Conservation (phyloP, 257 asterid genomes). For the Solanum habrochaites region DNA sequence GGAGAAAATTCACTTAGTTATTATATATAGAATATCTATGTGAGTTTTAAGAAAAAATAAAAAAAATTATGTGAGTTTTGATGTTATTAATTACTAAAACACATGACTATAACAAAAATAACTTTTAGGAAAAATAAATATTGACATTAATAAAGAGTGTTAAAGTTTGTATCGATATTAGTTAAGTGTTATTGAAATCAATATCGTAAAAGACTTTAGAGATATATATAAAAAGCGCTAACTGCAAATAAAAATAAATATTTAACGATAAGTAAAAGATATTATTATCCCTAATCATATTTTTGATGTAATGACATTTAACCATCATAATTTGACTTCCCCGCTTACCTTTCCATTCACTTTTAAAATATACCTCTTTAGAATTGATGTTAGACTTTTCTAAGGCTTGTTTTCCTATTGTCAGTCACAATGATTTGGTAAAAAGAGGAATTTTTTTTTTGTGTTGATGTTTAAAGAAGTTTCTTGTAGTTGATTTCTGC, state of each 20-base stretch:
- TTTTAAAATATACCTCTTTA: neutral
- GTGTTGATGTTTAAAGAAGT: too few species aligned
- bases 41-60: neutral
- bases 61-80: neutral
- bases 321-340: neutral
- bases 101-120: fast-evolving
- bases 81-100: neutral
- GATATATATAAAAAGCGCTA: too few species aligned
- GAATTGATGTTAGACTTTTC: neutral
- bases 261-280: too few species aligned
- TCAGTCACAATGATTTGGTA: too few species aligned
- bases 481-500: too few species aligned
- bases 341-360: neutral
- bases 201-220: fast-evolving
- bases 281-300: too few species aligned
- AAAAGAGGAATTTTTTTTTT: too few species aligned
- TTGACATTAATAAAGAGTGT: too few species aligned
- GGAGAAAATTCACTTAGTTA: neutral
- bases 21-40: neutral
- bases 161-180: fast-evolving
- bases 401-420: neutral
- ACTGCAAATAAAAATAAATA: too few species aligned
- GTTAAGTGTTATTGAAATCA: too few species aligned
- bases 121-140: fast-evolving
- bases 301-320: too few species aligned